Percentiles rank a stretch among this genome's conserved stretches.
phyloP scores from a whole-genome alignment of 2,329 filamentous ascomycete genomes.

The Tympanopsis confertula region DNA sequence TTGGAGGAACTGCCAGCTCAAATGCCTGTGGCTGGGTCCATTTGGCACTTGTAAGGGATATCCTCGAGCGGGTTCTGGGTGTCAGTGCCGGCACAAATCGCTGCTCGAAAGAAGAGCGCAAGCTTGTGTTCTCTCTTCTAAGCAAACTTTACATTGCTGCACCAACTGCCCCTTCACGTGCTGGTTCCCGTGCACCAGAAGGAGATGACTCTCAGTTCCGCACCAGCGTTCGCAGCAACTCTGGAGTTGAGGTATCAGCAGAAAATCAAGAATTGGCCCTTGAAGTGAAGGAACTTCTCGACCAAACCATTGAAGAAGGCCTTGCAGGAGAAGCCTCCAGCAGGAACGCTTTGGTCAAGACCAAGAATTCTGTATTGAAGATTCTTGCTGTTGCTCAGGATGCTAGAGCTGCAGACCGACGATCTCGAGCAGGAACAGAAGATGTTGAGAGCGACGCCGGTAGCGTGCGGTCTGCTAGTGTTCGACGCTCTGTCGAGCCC shows the following conservation, averaged over 20 bases:
- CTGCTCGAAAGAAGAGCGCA: constrained; percentile 68
- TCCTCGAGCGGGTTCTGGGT: constrained; percentile 42
- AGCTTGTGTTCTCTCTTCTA: constrained; percentile 64
- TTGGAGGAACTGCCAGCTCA: constrained; percentile 56
- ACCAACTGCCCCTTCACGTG: constrained; percentile 29
- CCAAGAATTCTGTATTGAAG: constrained; percentile 56
- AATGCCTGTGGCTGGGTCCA: constrained; percentile 75
- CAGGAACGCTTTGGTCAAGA: constrained; percentile 55
- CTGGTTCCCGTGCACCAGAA: not conserved
- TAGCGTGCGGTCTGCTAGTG: constrained; percentile 6
- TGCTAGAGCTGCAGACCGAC: not conserved
- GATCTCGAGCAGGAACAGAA: constrained; percentile 4
- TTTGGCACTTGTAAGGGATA: constrained; percentile 62
- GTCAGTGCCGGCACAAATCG: constrained; percentile 13
- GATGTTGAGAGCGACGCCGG: constrained; percentile 6
- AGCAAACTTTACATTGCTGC: constrained; percentile 73
- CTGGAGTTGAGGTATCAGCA: not conserved
- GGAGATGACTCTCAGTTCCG: not conserved
- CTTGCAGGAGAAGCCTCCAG: constrained; percentile 47
- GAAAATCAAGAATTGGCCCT: constrained; percentile 37
- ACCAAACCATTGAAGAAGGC: constrained; percentile 50
- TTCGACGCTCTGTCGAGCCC: constrained; percentile 4
- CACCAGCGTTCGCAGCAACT: not conserved
- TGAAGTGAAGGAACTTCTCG: constrained; percentile 43
- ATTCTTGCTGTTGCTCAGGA: constrained; percentile 47